These are phyloP conservation scores for Mrakia blollopis DNA, from an alignment of 768 basidiomycete species.

Conservation along the genomic window DNA sequence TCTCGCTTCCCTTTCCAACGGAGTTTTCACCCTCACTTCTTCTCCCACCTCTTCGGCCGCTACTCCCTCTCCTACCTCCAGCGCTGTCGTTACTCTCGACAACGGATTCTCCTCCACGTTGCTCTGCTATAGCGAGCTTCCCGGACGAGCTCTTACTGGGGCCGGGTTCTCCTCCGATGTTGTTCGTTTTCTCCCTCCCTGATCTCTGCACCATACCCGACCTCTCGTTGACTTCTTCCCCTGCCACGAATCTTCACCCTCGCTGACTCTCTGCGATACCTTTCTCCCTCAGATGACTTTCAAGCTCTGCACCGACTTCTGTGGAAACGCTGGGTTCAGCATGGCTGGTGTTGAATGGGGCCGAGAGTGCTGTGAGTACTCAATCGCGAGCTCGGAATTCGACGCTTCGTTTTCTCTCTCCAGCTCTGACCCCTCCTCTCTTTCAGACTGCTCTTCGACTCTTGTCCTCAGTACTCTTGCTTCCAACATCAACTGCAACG, in stretches of 20 bases:
- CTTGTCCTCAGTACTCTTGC: slow-evolving; percentile 20
- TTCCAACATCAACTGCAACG: slow-evolving; percentile 15
- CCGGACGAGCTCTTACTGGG: slow-evolving; percentile 17
- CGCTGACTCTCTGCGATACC: neutral
- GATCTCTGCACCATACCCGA: too few species aligned
- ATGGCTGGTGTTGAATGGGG: slow-evolving; percentile 24
- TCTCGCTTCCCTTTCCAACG: neutral
- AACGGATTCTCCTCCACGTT: neutral
- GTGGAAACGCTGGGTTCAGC: slow-evolving; percentile 6
- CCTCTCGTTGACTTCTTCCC: too few species aligned
- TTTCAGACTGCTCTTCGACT: slow-evolving; percentile 34
- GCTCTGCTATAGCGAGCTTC: slow-evolving; percentile 17
- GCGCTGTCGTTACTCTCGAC: neutral
- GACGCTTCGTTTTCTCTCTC: neutral
- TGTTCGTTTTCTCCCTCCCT: neutral
- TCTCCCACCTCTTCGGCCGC: neutral
- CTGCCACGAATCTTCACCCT: neutral
- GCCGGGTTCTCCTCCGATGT: neutral
- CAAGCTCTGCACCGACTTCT: slow-evolving; percentile 23
- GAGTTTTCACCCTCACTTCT: neutral
- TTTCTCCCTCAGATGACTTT: slow-evolving; percentile 13
- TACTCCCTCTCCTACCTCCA: neutral
- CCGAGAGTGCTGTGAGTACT: slow-evolving; percentile 14
- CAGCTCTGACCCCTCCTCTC: neutral
- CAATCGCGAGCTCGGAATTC: neutral